phyloP scores from a whole-genome alignment of 257 asterid genomes.

The Lavandula angustifolia region DNA sequence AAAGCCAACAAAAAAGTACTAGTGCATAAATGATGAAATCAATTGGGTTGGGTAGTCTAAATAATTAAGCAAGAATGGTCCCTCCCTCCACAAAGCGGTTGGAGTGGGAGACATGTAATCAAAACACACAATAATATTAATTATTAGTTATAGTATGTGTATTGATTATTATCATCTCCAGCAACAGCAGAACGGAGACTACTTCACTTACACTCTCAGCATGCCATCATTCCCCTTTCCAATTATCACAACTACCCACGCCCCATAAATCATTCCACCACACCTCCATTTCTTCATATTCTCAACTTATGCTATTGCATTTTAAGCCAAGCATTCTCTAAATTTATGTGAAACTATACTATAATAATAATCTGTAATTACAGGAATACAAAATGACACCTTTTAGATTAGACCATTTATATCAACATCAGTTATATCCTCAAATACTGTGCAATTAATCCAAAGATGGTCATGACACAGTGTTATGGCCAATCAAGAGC shows the following conservation, averaged over 20 bases:
- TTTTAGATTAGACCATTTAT: too few relatives aligned
- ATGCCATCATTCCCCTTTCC: slow-evolving; percentile 22
- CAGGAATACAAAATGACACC: too few relatives aligned
- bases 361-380: too few relatives aligned
- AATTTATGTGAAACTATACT: too few relatives aligned
- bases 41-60: not conserved
- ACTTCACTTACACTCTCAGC: slow-evolving; percentile 24
- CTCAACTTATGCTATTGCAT: slow-evolving; percentile 15
- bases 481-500: too few relatives aligned
- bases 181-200: not conserved
- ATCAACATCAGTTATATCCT: too few relatives aligned
- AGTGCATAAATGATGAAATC: not conserved
- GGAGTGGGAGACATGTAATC: slow-evolving; percentile 43
- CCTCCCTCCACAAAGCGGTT: slow-evolving; percentile 39
- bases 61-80: slow-evolving; percentile 11
- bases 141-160: not conserved
- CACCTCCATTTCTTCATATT: not conserved
- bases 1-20: not conserved
- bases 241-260: slow-evolving; percentile 33
- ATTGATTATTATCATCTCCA: not conserved
- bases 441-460: too few relatives aligned
- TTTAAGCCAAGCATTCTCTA: slow-evolving; percentile 32
- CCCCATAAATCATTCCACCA: slow-evolving; percentile 35
- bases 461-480: too few relatives aligned
- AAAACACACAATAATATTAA: slow-evolving; percentile 25